Conservation (phyloP, 208 protist genomes). For the Crithidia bombi region DNA sequence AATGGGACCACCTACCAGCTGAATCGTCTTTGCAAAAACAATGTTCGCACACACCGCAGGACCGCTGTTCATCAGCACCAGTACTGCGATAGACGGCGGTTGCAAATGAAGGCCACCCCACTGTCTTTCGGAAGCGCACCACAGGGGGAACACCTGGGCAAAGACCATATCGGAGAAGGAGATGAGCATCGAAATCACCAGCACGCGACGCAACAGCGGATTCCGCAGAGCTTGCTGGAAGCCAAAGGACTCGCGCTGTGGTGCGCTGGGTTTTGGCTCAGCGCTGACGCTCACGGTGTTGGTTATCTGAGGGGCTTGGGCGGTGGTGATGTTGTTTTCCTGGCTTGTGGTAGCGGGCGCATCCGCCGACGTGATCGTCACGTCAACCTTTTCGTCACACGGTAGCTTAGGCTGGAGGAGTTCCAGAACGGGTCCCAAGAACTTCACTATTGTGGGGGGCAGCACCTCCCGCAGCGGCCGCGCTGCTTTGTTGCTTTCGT, state of each 20-base stretch:
- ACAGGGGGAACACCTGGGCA: slow-evolving; percentile 65
- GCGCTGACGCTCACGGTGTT: neutral
- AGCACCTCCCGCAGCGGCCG: slow-evolving; percentile 34
- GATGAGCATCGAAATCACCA: slow-evolving; percentile 75
- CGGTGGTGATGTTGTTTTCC: neutral
- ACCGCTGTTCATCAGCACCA: slow-evolving; percentile 55
- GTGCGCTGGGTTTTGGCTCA: neutral
- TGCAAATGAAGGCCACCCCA: slow-evolving; percentile 46
- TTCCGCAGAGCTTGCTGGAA: slow-evolving; percentile 60
- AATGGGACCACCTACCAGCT: slow-evolving; percentile 34
- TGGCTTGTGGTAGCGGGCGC: neutral
- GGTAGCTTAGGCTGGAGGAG: slow-evolving; percentile 45
- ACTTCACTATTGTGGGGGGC: slow-evolving; percentile 13
- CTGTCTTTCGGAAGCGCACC: slow-evolving; percentile 37
- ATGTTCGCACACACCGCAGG: slow-evolving; percentile 63
- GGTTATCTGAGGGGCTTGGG: neutral
- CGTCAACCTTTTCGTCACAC: slow-evolving; percentile 20
- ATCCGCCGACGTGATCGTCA: slow-evolving; percentile 13
- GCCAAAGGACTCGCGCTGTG: slow-evolving; percentile 47
- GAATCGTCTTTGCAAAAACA: slow-evolving; percentile 40
- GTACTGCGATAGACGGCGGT: slow-evolving; percentile 35
- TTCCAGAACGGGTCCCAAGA: slow-evolving; percentile 28
- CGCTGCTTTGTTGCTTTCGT: slow-evolving; percentile 55
- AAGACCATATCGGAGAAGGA: slow-evolving; percentile 65
- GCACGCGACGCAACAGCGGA: slow-evolving; percentile 49